phyloP scores from a whole-genome alignment of 139 green algal genomes.

The Dunaliella primolecta region DNA sequence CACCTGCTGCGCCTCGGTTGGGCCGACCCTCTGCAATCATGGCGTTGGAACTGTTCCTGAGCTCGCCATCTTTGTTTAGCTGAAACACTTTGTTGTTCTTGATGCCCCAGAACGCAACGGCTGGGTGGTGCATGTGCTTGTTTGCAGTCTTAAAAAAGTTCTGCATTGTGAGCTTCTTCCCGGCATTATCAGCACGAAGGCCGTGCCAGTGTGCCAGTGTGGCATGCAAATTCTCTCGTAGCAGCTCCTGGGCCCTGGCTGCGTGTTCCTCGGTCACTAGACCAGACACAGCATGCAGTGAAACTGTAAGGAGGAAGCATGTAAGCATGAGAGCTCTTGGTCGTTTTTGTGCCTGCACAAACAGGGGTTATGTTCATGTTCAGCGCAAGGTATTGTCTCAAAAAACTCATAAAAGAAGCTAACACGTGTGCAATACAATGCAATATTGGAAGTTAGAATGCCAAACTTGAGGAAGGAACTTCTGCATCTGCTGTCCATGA shows the following conservation, averaged over 20 bases:
- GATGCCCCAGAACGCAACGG: neutral
- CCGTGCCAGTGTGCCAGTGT: neutral
- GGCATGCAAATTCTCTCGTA: neutral
- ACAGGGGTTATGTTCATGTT: too few relatives aligned
- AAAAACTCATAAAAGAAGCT: too few relatives aligned
- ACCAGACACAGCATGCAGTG: slow-evolving; percentile 4
- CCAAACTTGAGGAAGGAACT: too few relatives aligned
- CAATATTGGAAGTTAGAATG: too few relatives aligned
- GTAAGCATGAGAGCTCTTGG: too few relatives aligned
- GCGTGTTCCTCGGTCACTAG: neutral
- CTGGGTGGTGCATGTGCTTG: neutral
- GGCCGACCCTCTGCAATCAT: neutral
- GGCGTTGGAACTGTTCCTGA: neutral
- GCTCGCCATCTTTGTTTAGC: neutral
- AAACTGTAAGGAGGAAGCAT: too few relatives aligned
- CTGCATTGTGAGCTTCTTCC: neutral
- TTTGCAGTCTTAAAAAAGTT: neutral
- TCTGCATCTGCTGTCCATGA: too few relatives aligned
- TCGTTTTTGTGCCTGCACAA: too few relatives aligned
- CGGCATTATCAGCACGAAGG: neutral
- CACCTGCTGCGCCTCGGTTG: neutral
- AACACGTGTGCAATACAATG: too few relatives aligned
- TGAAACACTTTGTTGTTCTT: neutral
- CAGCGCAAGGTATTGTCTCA: too few relatives aligned
- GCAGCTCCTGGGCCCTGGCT: neutral